Evolutionary conservation across 257 asterid species (phyloP).

Genomic region (Solanum appendiculatum): DNA sequence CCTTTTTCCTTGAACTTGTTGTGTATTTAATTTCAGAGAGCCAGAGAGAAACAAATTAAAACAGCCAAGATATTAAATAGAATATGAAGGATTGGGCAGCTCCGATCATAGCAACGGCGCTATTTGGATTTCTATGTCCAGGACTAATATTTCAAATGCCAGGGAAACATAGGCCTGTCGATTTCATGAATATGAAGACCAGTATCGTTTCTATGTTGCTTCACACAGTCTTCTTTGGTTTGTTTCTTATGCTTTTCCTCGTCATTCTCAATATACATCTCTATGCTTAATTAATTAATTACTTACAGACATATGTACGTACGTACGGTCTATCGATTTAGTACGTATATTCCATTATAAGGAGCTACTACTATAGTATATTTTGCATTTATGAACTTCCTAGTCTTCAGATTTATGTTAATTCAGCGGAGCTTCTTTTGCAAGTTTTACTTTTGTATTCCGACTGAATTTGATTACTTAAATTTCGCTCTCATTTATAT

Average conservation of each 20-base stretch:
- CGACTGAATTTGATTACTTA: background rate
- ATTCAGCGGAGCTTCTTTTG: background rate
- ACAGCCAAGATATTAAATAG: background rate
- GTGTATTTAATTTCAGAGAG: too few species aligned
- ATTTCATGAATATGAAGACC: slow-evolving; percentile 79
- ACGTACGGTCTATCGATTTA: too few species aligned
- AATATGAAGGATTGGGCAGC: slow-evolving; percentile 69
- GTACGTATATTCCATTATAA: too few species aligned
- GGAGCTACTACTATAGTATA: background rate
- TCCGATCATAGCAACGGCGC: slow-evolving; percentile 54
- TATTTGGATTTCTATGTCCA: slow-evolving; percentile 58
- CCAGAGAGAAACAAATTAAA: too few species aligned
- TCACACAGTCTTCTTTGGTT: slow-evolving; percentile 61
- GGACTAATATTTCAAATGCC: slow-evolving; percentile 78
- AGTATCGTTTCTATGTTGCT: slow-evolving; percentile 42
- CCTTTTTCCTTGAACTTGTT: background rate
- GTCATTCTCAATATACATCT: slow-evolving; percentile 57
- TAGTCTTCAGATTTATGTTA: background rate
- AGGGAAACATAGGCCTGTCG: slow-evolving; percentile 60
- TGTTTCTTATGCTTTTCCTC: slow-evolving; percentile 73
- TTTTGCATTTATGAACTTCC: background rate
- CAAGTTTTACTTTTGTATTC: background rate
- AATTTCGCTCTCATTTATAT: background rate
- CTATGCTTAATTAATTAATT: slow-evolving; percentile 51
- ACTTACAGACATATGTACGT: too few species aligned